phyloP scores from a whole-genome alignment of 257 asterid species.

The Nicotiana attenuata region DNA sequence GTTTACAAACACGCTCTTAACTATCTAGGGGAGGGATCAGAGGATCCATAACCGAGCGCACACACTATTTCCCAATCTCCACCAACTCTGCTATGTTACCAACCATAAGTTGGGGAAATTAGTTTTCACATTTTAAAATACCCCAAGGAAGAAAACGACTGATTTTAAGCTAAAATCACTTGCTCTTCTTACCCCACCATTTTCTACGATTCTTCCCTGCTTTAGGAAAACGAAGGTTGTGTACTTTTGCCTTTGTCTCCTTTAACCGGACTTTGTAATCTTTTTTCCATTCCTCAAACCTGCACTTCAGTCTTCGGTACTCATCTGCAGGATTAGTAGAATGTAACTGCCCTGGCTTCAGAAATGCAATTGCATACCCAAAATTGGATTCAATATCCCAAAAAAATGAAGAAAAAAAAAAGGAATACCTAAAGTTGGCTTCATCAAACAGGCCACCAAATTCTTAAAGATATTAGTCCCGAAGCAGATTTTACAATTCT shows the following conservation, averaged over 20 bases:
- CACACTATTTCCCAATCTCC: constrained; percentile 9
- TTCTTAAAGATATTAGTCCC: constrained; percentile 6
- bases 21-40: constrained; percentile 10
- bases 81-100: neutral
- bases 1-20: constrained; percentile 12
- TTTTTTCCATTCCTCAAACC: constrained; percentile 62
- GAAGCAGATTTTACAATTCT: constrained; percentile 7
- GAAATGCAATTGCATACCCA: constrained; percentile 3
- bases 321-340: constrained; percentile 35
- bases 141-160: neutral
- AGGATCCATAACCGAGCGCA: constrained; percentile 19
- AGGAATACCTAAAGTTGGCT: constrained; percentile 9
- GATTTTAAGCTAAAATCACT: constrained; percentile 17
- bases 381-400: neutral
- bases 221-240: constrained; percentile 35
- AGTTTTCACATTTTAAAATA: constrained; percentile 4
- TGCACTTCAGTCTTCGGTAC: constrained; percentile 43
- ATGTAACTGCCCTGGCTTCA: constrained; percentile 30
- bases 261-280: constrained; percentile 58
- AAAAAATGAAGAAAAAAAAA: neutral
- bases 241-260: constrained; percentile 52
- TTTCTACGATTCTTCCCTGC: constrained; percentile 38
- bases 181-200: constrained; percentile 79
- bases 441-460: constrained; percentile 12
- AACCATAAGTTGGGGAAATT: neutral